Percentiles rank a stretch among this genome's conserved stretches.
Evolutionary conservation across 257 asterid genomes (phyloP).

Genomic region (Gentiana straminea): DNA sequence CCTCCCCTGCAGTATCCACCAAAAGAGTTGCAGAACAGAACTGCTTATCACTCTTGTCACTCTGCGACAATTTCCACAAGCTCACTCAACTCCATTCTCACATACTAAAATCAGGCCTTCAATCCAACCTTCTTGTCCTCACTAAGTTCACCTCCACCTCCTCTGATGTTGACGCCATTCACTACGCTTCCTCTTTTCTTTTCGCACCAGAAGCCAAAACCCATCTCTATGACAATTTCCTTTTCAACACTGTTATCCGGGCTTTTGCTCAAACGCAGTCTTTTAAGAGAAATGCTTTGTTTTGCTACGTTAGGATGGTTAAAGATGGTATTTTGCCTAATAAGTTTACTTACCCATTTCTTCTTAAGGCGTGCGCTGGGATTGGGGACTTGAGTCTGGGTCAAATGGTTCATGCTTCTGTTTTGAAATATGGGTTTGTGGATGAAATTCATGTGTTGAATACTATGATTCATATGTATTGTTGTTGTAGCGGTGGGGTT

Average conservation of each 20-base stretch:
- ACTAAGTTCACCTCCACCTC: slow-evolving; percentile 49
- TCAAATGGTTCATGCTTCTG: slow-evolving; percentile 40
- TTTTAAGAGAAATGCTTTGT: slow-evolving; percentile 26
- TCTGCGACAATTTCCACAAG: slow-evolving; percentile 43
- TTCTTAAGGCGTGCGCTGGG: slow-evolving; percentile 75
- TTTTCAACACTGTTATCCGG: slow-evolving; percentile 54
- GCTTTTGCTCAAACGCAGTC: slow-evolving; percentile 41
- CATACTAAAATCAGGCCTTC: slow-evolving; percentile 51
- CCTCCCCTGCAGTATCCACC: background rate
- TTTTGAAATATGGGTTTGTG: slow-evolving; percentile 40
- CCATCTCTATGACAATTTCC: slow-evolving; percentile 49
- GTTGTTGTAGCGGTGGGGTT: slow-evolving; percentile 42
- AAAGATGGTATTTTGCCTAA: slow-evolving; percentile 33
- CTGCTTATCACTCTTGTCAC: slow-evolving; percentile 46
- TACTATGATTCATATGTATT: slow-evolving; percentile 53
- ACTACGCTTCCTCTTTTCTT: slow-evolving; percentile 45
- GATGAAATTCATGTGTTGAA: slow-evolving; percentile 41
- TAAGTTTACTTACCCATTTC: slow-evolving; percentile 62
- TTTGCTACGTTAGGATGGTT: slow-evolving; percentile 35
- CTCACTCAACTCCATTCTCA: slow-evolving; percentile 50
- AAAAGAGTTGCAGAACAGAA: slow-evolving; percentile 52
- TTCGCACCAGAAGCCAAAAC: slow-evolving; percentile 37
- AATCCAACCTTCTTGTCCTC: slow-evolving; percentile 44
- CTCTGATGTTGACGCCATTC: slow-evolving; percentile 33
- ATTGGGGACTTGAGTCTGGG: slow-evolving; percentile 35